Evolutionary conservation across 148 eudicot genomes (phyloP).

Genomic region (Hydrangea macrophylla): DNA sequence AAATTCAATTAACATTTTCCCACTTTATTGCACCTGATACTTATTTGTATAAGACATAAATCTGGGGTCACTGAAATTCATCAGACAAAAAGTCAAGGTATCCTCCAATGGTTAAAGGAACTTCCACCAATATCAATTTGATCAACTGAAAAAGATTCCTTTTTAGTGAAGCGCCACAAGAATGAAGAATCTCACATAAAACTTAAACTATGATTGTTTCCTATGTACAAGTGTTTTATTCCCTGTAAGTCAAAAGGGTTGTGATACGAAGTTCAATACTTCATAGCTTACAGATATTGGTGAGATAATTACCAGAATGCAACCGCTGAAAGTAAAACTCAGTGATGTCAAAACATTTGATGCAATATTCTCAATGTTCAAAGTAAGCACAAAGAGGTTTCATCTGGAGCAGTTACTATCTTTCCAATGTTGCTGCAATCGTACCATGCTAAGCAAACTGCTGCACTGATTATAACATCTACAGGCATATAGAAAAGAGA

Average conservation of each 20-base stretch:
- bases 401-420: constrained; percentile 70
- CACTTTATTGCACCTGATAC: no score
- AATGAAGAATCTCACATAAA: background rate
- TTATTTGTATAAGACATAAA: no score
- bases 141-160: constrained; percentile 3
- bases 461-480: constrained; percentile 69
- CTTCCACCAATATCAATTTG: background rate
- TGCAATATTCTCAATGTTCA: constrained; percentile 77
- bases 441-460: constrained; percentile 84
- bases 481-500: constrained; percentile 67
- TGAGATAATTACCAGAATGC: constrained; percentile 67
- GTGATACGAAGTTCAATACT: no score
- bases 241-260: background rate
- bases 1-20: no score
- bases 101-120: background rate
- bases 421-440: constrained; percentile 71
- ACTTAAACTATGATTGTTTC: background rate
- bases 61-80: no score
- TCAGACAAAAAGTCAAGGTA: background rate
- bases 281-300: constrained; percentile 1
- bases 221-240: background rate
- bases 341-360: constrained; percentile 80
- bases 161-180: background rate
- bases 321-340: constrained; percentile 78
- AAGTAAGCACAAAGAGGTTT: constrained; percentile 68